These are phyloP conservation scores for Exidia glandulosa DNA, from an alignment of 768 basidiomycete genomes.

Conservation along the genomic window DNA sequence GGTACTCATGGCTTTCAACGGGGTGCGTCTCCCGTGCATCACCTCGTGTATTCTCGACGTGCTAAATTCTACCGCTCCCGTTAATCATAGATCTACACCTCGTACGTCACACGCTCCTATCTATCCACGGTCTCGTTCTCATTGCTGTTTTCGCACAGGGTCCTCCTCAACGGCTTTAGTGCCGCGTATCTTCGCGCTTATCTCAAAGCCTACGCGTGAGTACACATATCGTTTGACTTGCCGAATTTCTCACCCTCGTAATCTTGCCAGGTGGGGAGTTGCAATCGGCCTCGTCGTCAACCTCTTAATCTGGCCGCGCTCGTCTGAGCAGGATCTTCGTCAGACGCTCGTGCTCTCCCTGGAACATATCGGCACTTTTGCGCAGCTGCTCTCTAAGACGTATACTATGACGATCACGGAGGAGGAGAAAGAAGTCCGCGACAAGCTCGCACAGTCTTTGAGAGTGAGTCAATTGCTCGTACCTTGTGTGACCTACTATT, in stretches of 20 bases:
- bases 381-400: constrained; percentile 6
- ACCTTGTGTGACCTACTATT: not conserved
- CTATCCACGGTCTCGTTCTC: too few relatives aligned
- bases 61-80: too few relatives aligned
- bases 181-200: constrained; percentile 17
- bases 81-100: constrained; percentile 11
- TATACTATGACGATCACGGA: constrained; percentile 17
- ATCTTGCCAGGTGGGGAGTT: constrained; percentile 18
- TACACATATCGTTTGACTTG: not conserved
- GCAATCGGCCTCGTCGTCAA: constrained; percentile 19
- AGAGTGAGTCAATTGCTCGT: constrained; percentile 7
- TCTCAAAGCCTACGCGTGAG: constrained; percentile 13
- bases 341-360: constrained; percentile 15
- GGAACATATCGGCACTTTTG: constrained; percentile 14
- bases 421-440: constrained; percentile 16
- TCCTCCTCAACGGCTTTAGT: constrained; percentile 6
- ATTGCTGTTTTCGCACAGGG: too few relatives aligned
- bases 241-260: not conserved
- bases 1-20: constrained; percentile 17
- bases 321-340: constrained; percentile 17
- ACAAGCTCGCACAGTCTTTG: constrained; percentile 15
- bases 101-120: constrained; percentile 6
- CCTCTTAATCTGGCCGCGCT: constrained; percentile 15
- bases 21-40: constrained; percentile 3
- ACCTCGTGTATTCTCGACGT: not conserved